Conservation (phyloP, 352 stramenopile genomes). For the Globisporangium emineosum region DNA sequence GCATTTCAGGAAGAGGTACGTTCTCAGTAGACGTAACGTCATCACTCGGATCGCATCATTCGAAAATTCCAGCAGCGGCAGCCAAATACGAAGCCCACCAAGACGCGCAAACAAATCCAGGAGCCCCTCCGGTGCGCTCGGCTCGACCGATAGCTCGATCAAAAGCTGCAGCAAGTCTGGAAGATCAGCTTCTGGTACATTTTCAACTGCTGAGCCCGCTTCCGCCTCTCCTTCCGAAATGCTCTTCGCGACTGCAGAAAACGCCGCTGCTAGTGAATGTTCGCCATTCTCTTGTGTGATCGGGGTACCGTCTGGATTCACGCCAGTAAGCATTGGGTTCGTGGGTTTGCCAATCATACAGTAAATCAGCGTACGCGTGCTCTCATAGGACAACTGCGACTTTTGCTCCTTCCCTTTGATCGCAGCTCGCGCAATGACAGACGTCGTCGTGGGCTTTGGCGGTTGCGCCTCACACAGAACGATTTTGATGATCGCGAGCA, state of each 20-base stretch:
- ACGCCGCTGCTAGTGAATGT: slow-evolving; percentile 26
- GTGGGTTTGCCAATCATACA: slow-evolving; percentile 86
- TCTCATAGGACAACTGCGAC: slow-evolving; percentile 80
- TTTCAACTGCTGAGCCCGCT: slow-evolving; percentile 65
- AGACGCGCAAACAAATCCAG: slow-evolving; percentile 73
- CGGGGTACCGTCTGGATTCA: slow-evolving; percentile 62
- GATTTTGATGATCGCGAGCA: slow-evolving; percentile 77
- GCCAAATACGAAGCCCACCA: slow-evolving; percentile 77
- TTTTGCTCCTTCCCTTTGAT: slow-evolving; percentile 61
- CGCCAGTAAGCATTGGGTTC: slow-evolving; percentile 58
- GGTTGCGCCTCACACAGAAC: slow-evolving; percentile 71
- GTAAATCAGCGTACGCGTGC: slow-evolving; percentile 78
- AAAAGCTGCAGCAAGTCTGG: slow-evolving; percentile 74
- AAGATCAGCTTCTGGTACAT: slow-evolving; percentile 67
- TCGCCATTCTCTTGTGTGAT: slow-evolving; percentile 46
- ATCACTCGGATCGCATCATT: slow-evolving; percentile 76
- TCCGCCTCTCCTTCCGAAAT: slow-evolving; percentile 68
- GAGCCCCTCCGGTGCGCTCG: slow-evolving; percentile 64
- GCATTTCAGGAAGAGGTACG: slow-evolving; percentile 77
- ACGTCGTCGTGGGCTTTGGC: slow-evolving; percentile 35
- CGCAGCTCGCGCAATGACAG: slow-evolving; percentile 44
- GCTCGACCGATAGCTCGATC: slow-evolving; percentile 74
- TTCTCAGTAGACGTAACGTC: slow-evolving; percentile 74
- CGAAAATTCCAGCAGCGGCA: slow-evolving; percentile 72
- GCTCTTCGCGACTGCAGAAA: slow-evolving; percentile 48